Conservation (phyloP, 106 monocot species). For the Platanthera guangdongensis region DNA sequence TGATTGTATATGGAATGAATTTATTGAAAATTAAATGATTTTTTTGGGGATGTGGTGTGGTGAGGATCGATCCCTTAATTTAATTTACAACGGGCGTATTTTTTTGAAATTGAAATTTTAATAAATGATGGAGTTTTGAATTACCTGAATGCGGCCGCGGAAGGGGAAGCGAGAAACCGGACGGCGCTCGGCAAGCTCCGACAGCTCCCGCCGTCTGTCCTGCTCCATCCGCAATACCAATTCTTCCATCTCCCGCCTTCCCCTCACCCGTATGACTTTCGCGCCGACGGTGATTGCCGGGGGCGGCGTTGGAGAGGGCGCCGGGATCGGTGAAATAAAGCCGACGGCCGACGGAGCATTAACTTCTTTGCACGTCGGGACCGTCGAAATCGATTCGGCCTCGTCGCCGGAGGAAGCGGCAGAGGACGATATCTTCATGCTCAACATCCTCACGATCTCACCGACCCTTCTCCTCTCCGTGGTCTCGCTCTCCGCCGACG, state of each 20-base stretch:
- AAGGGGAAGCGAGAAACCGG: conserved; percentile 55
- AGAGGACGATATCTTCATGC: not conserved
- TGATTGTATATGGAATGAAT: no score
- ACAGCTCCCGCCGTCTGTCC: conserved; percentile 45
- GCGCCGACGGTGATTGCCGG: not conserved
- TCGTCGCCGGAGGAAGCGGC: not conserved
- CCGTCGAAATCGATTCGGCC: conserved; percentile 2
- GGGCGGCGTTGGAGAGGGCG: not conserved
- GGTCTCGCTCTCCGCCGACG: conserved; percentile 5
- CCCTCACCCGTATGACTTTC: conserved; percentile 19
- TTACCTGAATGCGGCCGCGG: conserved; percentile 68
- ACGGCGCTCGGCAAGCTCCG: conserved; percentile 14
- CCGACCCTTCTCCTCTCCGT: conserved; percentile 12
- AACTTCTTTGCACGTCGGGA: not conserved
- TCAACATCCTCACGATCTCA: conserved; percentile 25
- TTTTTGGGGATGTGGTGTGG: no score
- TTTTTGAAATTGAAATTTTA: no score
- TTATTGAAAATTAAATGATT: no score
- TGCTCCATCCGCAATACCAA: conserved; percentile 32
- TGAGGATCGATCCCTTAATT: no score
- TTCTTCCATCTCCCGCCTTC: conserved; percentile 38
- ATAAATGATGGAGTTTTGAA: no score
- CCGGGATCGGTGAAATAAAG: not conserved
- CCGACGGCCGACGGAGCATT: not conserved
- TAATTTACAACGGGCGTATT: no score